phyloP scores from a whole-genome alignment of 495 filamentous ascomycete species.

The Entonaema liquescens region DNA sequence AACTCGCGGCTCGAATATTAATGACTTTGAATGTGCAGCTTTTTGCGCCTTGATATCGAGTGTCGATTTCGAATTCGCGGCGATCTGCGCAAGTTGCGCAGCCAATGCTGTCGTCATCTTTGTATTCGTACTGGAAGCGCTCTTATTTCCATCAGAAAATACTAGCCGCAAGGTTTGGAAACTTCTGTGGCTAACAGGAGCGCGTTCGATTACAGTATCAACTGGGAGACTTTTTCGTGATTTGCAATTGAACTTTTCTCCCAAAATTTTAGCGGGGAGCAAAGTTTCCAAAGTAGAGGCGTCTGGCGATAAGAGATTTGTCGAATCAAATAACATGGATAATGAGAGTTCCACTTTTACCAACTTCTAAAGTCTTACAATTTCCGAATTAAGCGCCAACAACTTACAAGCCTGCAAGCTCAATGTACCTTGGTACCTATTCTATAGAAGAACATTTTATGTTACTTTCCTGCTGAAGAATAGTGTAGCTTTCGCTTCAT shows the following conservation, averaged over 20 bases:
- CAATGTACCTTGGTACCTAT: constrained; percentile 8
- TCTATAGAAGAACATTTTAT: not conserved
- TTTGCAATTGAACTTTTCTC: constrained; percentile 36
- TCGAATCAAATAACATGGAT: constrained; percentile 26
- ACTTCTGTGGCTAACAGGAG: not conserved
- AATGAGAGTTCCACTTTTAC: constrained; percentile 10
- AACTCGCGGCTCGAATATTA: constrained; percentile 85
- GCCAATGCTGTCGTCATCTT: constrained; percentile 82
- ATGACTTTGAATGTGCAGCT: constrained; percentile 84
- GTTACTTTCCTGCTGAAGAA: not conserved
- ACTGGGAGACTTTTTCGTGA: constrained; percentile 15
- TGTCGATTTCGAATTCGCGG: constrained; percentile 76
- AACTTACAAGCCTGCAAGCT: not conserved
- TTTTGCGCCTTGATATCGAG: constrained; percentile 92
- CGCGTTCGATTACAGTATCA: constrained; percentile 3
- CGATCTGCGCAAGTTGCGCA: constrained; percentile 81
- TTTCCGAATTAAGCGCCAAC: constrained; percentile 18
- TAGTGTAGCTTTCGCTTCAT: not conserved
- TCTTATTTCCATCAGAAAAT: constrained; percentile 31
- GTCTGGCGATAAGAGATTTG: constrained; percentile 23
- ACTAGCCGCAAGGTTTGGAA: not conserved
- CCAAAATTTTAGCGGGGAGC: constrained; percentile 41
- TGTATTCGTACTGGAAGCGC: not conserved
- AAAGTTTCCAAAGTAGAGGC: constrained; percentile 26
- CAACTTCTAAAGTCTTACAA: constrained; percentile 10